A percentile compares a stretch with the other conserved stretches of the same genome.
Evolutionary conservation across 768 basidiomycete genomes (phyloP).

Genomic region (Russula abietina): DNA sequence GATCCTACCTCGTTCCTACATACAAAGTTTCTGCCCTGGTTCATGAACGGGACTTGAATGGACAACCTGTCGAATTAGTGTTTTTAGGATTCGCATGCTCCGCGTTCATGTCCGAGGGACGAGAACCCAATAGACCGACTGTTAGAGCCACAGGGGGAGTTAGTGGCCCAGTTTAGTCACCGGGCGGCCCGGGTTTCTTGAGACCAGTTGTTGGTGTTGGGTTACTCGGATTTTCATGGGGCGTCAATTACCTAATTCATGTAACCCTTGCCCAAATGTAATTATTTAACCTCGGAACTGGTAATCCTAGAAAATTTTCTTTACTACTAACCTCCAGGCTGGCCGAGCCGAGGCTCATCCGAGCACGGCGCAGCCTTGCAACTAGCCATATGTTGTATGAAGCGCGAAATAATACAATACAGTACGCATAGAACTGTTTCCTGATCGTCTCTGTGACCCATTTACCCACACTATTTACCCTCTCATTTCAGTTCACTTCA

Average conservation of each 20-base stretch:
- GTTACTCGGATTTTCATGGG: background rate
- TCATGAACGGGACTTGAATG: background rate
- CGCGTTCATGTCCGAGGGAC: constrained; percentile 6
- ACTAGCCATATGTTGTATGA: background rate
- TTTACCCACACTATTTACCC: too few relatives aligned
- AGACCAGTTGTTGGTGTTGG: too few relatives aligned
- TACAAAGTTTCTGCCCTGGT: background rate
- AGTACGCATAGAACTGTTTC: too few relatives aligned
- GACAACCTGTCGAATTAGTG: background rate
- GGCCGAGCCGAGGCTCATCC: background rate
- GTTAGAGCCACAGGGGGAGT: background rate
- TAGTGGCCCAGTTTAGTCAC: background rate
- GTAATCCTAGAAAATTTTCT: background rate
- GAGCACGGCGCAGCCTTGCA: background rate
- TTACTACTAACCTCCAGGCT: background rate
- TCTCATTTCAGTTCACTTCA: background rate
- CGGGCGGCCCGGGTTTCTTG: background rate
- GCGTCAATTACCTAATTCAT: background rate
- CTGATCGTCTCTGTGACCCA: background rate
- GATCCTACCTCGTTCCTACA: background rate
- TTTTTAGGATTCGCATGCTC: constrained; percentile 7
- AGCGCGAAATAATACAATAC: background rate
- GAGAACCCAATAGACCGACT: background rate
- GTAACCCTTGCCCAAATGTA: background rate
- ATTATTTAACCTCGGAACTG: background rate